phyloP scores from a whole-genome alignment of 2,329 filamentous ascomycete genomes.

The Myriosclerotinia curreyana region DNA sequence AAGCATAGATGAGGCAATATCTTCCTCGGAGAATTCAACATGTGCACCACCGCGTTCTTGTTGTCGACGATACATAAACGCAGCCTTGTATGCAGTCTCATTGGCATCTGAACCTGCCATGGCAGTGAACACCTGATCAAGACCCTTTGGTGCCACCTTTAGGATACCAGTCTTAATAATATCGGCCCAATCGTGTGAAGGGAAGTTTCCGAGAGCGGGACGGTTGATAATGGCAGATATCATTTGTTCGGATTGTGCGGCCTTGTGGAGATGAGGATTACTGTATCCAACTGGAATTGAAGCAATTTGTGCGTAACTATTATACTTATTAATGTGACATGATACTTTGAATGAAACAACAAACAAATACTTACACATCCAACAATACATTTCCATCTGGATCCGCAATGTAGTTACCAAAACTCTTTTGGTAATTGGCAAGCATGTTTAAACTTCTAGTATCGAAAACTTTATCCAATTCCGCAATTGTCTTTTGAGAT shows the following conservation, averaged over 20 bases:
- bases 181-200: conserved; percentile 69
- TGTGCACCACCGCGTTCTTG: conserved; percentile 63
- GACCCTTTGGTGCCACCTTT: conserved; percentile 68
- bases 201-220: conserved; percentile 78
- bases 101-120: conserved; percentile 79
- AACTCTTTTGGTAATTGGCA: conserved; percentile 51
- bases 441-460: conserved; percentile 52
- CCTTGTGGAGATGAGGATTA: conserved; percentile 65
- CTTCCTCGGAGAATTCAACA: conserved; percentile 68
- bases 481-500: conserved; percentile 41
- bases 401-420: conserved; percentile 53
- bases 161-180: conserved; percentile 70
- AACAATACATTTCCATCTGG: conserved; percentile 50
- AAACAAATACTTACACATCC: conserved; percentile 44
- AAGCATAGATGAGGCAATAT: conserved; percentile 64
- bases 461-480: conserved; percentile 51
- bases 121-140: conserved; percentile 78
- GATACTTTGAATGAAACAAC: background rate
- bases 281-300: conserved; percentile 83
- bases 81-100: conserved; percentile 81
- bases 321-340: conserved; percentile 24
- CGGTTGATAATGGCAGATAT: conserved; percentile 71
- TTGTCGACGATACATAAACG: conserved; percentile 77
- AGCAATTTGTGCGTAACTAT: conserved; percentile 73
- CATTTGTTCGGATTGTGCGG: conserved; percentile 69